These are phyloP conservation scores for Tetrahymena elliotti DNA, from an alignment of 73 alveolate genomes.

Conservation along the genomic window DNA sequence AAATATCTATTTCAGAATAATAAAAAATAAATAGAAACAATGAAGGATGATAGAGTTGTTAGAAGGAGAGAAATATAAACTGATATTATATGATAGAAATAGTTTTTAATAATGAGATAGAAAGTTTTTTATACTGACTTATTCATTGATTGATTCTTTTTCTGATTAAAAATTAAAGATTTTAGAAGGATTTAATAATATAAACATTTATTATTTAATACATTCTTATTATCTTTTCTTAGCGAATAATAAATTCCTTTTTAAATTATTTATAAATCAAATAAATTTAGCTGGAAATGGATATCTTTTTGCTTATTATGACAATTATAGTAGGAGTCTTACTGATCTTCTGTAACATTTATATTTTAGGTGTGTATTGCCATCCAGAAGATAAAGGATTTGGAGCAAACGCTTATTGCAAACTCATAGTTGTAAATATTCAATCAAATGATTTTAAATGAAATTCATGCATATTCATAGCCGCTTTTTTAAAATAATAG, in stretches of 20 bases:
- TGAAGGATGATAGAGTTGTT: background rate
- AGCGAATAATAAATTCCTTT: background rate
- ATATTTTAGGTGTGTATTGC: conserved; percentile 43
- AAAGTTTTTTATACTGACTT: no score
- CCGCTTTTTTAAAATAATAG: background rate
- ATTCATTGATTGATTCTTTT: background rate
- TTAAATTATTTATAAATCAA: background rate
- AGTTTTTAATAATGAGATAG: background rate
- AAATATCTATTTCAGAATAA: background rate
- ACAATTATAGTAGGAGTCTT: conserved; percentile 4
- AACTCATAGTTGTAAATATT: conserved; percentile 33
- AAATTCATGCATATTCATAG: background rate
- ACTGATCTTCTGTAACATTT: conserved; percentile 18
- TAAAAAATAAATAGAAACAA: background rate
- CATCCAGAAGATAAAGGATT: conserved; percentile 62
- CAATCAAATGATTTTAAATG: background rate
- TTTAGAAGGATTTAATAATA: background rate
- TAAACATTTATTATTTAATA: no score
- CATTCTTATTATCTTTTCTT: no score
- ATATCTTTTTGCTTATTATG: conserved; percentile 21
- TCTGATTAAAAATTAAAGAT: background rate
- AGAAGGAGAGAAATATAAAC: background rate
- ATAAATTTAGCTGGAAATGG: background rate
- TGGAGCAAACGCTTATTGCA: conserved; percentile 41
- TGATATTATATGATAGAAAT: background rate